phyloP scores from a whole-genome alignment of 202 grass and related monocot genomes.

The Dendrocalamus latiflorus region DNA sequence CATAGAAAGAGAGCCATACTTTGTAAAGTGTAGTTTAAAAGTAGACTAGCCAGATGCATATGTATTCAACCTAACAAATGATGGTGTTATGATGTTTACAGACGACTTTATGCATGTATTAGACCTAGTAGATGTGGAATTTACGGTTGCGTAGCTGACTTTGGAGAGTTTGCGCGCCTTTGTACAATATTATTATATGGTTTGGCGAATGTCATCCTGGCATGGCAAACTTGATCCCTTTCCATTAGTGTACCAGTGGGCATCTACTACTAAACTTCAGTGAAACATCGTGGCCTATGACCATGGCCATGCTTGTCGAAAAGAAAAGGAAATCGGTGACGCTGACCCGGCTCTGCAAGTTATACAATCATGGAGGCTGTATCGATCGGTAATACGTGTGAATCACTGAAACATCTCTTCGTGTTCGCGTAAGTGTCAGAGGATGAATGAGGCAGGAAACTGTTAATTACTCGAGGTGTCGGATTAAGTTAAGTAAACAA shows the following conservation, averaged over 20 bases:
- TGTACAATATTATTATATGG: conserved; percentile 26
- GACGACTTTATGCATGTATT: neutral
- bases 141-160: conserved; percentile 29
- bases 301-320: neutral
- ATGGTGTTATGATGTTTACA: neutral
- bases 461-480: neutral
- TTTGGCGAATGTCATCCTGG: neutral
- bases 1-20: neutral
- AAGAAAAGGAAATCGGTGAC: neutral
- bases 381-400: neutral
- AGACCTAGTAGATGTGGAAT: neutral
- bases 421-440: neutral
- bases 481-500: neutral
- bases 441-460: neutral
- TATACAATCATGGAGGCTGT: neutral
- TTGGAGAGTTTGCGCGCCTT: conserved; percentile 3
- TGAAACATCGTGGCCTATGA: no score
- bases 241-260: neutral
- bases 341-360: conserved; percentile 19
- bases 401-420: neutral
- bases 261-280: no score
- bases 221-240: neutral
- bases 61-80: neutral
- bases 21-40: neutral
- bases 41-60: neutral